Conservation (phyloP, 1,284 basidiomycete genomes). For the Pisolithus thermaeus region DNA sequence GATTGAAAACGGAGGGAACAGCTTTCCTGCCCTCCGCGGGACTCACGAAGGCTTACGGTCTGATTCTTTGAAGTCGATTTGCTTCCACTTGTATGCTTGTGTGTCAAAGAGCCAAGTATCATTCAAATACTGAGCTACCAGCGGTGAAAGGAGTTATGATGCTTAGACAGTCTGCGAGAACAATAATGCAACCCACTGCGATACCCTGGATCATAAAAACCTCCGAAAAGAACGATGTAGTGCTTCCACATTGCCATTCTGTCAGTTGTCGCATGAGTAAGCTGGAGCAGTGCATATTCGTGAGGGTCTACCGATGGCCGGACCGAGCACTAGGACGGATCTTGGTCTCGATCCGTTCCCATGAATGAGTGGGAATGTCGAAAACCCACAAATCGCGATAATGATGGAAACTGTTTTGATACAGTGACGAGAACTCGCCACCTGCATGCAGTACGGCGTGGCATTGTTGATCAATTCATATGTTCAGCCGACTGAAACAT, state of each 20-base stretch:
- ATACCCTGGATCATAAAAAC: conserved; percentile 80
- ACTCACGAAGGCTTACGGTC: conserved; percentile 69
- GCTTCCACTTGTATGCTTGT: conserved; percentile 83
- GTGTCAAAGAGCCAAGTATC: conserved; percentile 90
- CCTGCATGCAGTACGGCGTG: conserved; percentile 32
- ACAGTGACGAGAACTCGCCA: conserved; percentile 81
- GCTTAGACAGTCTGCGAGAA: neutral
- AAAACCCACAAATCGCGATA: conserved; percentile 87
- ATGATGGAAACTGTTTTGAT: conserved; percentile 88
- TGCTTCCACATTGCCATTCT: conserved; percentile 93
- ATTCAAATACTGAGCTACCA: conserved; percentile 75
- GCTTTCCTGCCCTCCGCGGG: neutral
- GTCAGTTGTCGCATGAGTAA: neutral
- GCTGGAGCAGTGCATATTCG: neutral
- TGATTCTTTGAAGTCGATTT: conserved; percentile 67
- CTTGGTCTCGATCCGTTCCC: conserved; percentile 90
- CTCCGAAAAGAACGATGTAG: conserved; percentile 80
- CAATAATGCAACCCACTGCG: conserved; percentile 44
- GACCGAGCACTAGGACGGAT: conserved; percentile 76
- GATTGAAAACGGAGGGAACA: neutral
- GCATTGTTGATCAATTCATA: too few species aligned
- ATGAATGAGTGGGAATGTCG: conserved; percentile 67
- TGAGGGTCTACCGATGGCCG: conserved; percentile 62
- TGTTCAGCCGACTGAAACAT: too few species aligned
- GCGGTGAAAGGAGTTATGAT: neutral